These are phyloP conservation scores for Pyrenochaeta sp. DNA, from an alignment of 2,329 filamentous ascomycete genomes.

Conservation along the genomic window DNA sequence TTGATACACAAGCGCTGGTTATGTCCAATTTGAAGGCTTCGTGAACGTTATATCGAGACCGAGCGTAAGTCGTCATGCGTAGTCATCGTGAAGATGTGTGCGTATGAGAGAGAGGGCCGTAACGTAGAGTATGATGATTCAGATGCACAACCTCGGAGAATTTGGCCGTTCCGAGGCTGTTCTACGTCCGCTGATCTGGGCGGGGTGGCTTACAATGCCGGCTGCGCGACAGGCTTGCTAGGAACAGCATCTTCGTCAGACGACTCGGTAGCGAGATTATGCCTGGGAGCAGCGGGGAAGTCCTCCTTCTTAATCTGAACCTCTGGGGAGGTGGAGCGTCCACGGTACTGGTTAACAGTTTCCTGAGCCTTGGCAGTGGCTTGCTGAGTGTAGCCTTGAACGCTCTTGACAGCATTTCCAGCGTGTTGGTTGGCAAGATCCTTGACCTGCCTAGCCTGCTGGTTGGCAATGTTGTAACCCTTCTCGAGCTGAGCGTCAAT, in stretches of 20 bases:
- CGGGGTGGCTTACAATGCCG: slow-evolving; percentile 33
- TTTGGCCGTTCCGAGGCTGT: neutral
- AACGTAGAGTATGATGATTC: neutral
- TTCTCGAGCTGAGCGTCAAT: slow-evolving; percentile 69
- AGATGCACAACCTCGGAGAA: neutral
- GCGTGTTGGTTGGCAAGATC: slow-evolving; percentile 68
- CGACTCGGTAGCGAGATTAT: slow-evolving; percentile 19
- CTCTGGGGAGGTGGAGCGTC: slow-evolving; percentile 48
- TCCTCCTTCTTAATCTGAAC: slow-evolving; percentile 38
- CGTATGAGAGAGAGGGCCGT: slow-evolving; percentile 11
- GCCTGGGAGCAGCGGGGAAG: slow-evolving; percentile 24
- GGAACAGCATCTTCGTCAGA: slow-evolving; percentile 14
- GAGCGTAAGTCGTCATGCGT: slow-evolving; percentile 33
- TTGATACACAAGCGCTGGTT: slow-evolving; percentile 30
- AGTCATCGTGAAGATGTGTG: slow-evolving; percentile 30
- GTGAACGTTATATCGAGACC: slow-evolving; percentile 27
- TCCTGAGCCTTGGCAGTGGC: slow-evolving; percentile 69
- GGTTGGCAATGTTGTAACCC: slow-evolving; percentile 61
- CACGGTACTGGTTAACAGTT: slow-evolving; percentile 50
- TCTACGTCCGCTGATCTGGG: neutral
- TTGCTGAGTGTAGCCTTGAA: slow-evolving; percentile 67
- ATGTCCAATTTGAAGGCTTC: slow-evolving; percentile 41
- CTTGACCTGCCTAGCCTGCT: slow-evolving; percentile 68
- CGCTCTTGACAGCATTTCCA: slow-evolving; percentile 64
- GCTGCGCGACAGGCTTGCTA: slow-evolving; percentile 31